A percentile compares a stretch with the other conserved stretches of the same genome.
These are phyloP conservation scores for Populus euphratica DNA, from an alignment of 345 rosid species.

Conservation along the genomic window DNA sequence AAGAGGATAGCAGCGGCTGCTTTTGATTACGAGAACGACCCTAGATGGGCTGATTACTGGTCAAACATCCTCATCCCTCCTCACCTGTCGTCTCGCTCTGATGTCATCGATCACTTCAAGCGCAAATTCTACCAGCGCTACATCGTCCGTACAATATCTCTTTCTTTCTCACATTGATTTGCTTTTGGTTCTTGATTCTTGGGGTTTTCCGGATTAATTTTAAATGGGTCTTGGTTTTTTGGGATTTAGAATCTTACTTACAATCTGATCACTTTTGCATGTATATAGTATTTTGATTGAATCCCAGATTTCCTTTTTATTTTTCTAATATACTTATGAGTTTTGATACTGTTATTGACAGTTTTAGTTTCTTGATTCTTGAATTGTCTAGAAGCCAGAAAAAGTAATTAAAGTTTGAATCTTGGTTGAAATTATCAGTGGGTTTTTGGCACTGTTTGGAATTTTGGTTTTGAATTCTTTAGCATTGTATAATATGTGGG, in stretches of 20 bases:
- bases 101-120: constrained; percentile 80
- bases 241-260: background rate
- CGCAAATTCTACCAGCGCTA: constrained; percentile 96
- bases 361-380: background rate
- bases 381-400: background rate
- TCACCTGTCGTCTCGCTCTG: constrained; percentile 81
- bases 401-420: background rate
- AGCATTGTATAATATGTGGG: background rate
- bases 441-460: background rate
- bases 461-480: background rate
- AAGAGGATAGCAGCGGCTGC: constrained; percentile 79
- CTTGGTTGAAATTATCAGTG: background rate
- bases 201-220: background rate
- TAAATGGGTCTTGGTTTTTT: background rate
- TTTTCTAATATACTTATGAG: background rate
- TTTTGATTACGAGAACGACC: constrained; percentile 83
- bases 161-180: background rate
- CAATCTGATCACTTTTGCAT: background rate
- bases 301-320: background rate
- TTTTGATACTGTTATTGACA: background rate
- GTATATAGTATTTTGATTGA: background rate
- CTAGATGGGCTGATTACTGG: constrained; percentile 91
- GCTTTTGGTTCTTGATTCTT: background rate
- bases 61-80: constrained; percentile 90
- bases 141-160: constrained; percentile 41